Evolutionary conservation across 2,329 filamentous ascomycete genomes (phyloP), one percentile per base, ranked within the genome.

Genomic region (Nannizziopsis barbatae): DNA sequence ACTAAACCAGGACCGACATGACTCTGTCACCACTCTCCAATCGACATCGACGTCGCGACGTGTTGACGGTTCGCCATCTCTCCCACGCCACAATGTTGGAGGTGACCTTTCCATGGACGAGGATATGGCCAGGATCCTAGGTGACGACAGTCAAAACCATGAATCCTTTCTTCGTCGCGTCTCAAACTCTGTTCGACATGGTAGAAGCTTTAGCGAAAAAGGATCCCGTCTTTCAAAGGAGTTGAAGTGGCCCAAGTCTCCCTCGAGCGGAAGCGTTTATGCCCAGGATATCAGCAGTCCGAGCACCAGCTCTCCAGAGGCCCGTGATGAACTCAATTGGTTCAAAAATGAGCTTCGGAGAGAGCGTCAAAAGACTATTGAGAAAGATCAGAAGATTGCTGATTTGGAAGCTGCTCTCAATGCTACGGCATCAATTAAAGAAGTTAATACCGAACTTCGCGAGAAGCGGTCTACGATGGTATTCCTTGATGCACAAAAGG

Each of bases 381-480:
- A 95, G 66, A 87, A 84, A 7, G 86, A 94, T 58, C 83, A 90
- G 62, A 79, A 83, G 51, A 87, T 95, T 46, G 80, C 86, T 1
- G 89, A 95, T 66, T 77, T 98, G 45, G 71, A 77, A 67, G 60
- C 71, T 56, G 57, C 69, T 69, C 67, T 82, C 55, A 77, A 80
- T 55, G 75, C 73, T 22, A 74, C 75, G 4, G 72, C 71, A 11
- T 76, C 77, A 53, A 79, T 82, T 52, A 84, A 84, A 66, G 83
- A 81, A 57, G 80, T 93, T 27, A 93, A 93, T 65, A 88, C 84
- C 57, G 90, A 89, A 62, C 72, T 96, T 18, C 76, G 85, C 32
- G 89, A 96, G 66, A 96, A 96, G 71, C 78, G 92, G 50, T 95
- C 93, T 59, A 96, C 92, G 0, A 92, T 98, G 64, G 90, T 90